phyloP scores from a whole-genome alignment of 352 stramenopile species.

The Globisporangium rhizosaccharum region DNA sequence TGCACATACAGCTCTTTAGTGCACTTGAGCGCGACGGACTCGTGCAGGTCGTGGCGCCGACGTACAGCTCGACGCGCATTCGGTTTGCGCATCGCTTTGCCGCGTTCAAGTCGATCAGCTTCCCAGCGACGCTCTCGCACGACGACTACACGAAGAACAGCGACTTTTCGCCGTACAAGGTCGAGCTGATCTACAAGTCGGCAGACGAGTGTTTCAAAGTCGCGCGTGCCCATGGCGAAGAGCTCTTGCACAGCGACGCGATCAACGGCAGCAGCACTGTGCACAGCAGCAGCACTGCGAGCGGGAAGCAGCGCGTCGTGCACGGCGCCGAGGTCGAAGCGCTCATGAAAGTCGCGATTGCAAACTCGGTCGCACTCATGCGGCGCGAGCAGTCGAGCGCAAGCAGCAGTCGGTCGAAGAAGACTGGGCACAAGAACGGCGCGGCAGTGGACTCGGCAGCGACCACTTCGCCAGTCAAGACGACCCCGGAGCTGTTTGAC shows the following conservation, averaged over 20 bases:
- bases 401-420: slow-evolving; percentile 18
- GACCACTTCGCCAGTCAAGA: not conserved
- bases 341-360: slow-evolving; percentile 53
- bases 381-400: slow-evolving; percentile 33
- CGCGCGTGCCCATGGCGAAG: slow-evolving; percentile 45
- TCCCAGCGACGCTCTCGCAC: slow-evolving; percentile 57
- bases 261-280: slow-evolving; percentile 9
- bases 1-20: slow-evolving; percentile 32
- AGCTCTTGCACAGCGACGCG: slow-evolving; percentile 35
- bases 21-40: slow-evolving; percentile 66
- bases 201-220: slow-evolving; percentile 82
- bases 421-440: slow-evolving; percentile 20
- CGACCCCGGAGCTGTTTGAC: slow-evolving; percentile 36
- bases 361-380: slow-evolving; percentile 56
- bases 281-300: slow-evolving; percentile 5
- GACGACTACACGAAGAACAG: slow-evolving; percentile 75
- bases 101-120: slow-evolving; percentile 69
- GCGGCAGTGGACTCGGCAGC: not conserved
- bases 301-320: slow-evolving; percentile 12
- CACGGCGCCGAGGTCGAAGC: slow-evolving; percentile 43
- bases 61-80: slow-evolving; percentile 59
- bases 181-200: slow-evolving; percentile 79
- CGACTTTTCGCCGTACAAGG: slow-evolving; percentile 69
- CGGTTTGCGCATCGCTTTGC: slow-evolving; percentile 79
- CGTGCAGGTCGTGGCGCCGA: slow-evolving; percentile 35